Evolutionary conservation across 495 filamentous ascomycete species (phyloP).

Genomic region (Massariosphaeria phaeospora): DNA sequence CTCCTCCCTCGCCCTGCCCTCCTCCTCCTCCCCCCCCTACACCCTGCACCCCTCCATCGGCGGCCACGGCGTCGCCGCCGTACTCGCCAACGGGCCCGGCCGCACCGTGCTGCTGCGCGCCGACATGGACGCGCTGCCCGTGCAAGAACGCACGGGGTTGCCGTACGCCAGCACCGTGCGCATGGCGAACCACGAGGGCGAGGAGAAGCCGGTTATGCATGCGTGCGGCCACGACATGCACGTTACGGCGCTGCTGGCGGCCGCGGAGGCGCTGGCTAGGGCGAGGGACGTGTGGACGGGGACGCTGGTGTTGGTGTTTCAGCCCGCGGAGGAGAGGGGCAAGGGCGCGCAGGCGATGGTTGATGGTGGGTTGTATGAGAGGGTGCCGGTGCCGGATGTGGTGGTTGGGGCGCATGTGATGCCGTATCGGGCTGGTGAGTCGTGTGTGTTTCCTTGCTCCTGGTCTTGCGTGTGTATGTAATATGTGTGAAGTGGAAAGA

Average conservation of each 20-base stretch:
- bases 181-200: conserved; percentile 44
- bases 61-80: no score
- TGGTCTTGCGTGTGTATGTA: no score
- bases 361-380: conserved; percentile 55
- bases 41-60: no score
- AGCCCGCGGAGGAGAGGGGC: conserved; percentile 57
- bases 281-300: conserved; percentile 50
- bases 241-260: conserved; percentile 49
- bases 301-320: conserved; percentile 56
- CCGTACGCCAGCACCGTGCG: conserved; percentile 50
- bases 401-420: conserved; percentile 57
- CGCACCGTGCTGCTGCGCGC: conserved; percentile 53
- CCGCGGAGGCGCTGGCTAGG: conserved; percentile 44
- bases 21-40: no score
- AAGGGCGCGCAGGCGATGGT: conserved; percentile 58
- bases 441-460: background rate
- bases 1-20: no score
- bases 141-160: conserved; percentile 53
- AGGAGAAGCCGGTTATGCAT: conserved; percentile 56
- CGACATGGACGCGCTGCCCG: conserved; percentile 59
- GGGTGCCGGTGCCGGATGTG: conserved; percentile 49
- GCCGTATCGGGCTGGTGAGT: conserved; percentile 36
- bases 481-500: no score
- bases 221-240: conserved; percentile 67
- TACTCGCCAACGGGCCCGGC: conserved; percentile 56